Percentiles rank a stretch among this genome's conserved stretches.
Conservation (phyloP, 116 monocot genomes). For the Phalaenopsis hybrid region DNA sequence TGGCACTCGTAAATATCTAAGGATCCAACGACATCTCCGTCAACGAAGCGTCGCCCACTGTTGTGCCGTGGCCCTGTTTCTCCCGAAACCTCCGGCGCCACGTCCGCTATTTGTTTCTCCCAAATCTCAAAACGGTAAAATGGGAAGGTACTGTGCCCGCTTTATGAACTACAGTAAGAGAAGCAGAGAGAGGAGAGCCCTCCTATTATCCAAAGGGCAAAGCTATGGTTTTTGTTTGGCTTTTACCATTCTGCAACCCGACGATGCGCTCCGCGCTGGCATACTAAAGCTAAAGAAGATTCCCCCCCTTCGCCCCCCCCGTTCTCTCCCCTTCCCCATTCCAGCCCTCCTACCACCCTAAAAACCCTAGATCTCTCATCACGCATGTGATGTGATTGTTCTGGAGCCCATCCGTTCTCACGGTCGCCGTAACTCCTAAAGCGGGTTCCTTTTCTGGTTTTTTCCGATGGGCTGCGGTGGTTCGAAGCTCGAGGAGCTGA, state of each 20-base stretch:
- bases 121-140: neutral
- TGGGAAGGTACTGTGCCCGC: too few relatives aligned
- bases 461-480: conserved; percentile 31
- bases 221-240: neutral
- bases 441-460: neutral
- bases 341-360: neutral
- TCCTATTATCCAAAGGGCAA: neutral
- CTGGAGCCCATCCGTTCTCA: neutral
- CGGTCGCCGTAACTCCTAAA: neutral
- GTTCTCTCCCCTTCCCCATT: neutral
- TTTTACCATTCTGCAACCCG: conserved; percentile 10
- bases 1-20: neutral
- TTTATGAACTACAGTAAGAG: neutral
- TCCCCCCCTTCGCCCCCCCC: neutral
- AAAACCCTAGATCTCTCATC: conserved; percentile 13
- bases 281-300: conserved; percentile 11
- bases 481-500: conserved; percentile 31
- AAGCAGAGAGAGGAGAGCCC: neutral
- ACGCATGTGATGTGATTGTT: conserved; percentile 5
- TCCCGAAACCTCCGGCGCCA: neutral
- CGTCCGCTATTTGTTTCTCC: neutral
- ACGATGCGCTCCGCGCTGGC: conserved; percentile 15
- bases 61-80: neutral
- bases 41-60: neutral
- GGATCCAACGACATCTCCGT: neutral